Base-by-base conservation (phyloP, 1,284 basidiomycete genomes). In the Marasmius fiardii region DNA sequence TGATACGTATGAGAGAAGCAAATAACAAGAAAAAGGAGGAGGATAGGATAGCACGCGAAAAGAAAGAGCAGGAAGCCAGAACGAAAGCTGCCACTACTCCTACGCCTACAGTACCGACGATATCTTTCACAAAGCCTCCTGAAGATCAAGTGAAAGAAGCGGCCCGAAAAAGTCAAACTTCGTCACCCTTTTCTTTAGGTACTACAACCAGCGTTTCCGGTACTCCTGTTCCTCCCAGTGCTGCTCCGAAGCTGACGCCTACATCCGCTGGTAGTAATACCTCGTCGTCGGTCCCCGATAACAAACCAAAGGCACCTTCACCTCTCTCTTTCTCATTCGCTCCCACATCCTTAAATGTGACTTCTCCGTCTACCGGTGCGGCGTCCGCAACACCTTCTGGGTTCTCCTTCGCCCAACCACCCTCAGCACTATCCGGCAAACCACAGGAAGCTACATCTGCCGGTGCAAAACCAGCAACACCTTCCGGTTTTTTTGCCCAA, bases 1-100 rank as follows among this genome's bases (percentile, higher is more conserved):
- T 91, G 78, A 77, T 80, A 63, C 82, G 76, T 61, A 77, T 88
- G 63, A 73, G 85, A 44, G 77, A 80, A 54, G 77, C 78, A 37
- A 74, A 74, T 55, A 69, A 73, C 49, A 77, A 76, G 61, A 75
- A 78, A 59, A 72, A 77, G 58, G 71, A 72, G 41, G 71, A 76
- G 58, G 68, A 68, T 45, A 68, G 71, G 55, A 67, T 66, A 60
- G 71, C 77, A 47, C 74, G 73, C 56, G 67, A 68, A 47, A 68
- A 71, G 55, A 68, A 66, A 60, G 71, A 77, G 49, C 74, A 74
- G 56, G 67, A 76, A 55, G 71, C 74, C 44, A 73, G 74, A 58
- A 68, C 73, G 59, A 75, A 72, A 56, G 55, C 65, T 20, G 16
- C 64, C 24, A 52, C 68, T 47, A 69, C 74, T 62, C 50, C 50